These are phyloP conservation scores for Nicotiana rustica DNA, from an alignment of 305 asterid genomes.

Conservation along the genomic window DNA sequence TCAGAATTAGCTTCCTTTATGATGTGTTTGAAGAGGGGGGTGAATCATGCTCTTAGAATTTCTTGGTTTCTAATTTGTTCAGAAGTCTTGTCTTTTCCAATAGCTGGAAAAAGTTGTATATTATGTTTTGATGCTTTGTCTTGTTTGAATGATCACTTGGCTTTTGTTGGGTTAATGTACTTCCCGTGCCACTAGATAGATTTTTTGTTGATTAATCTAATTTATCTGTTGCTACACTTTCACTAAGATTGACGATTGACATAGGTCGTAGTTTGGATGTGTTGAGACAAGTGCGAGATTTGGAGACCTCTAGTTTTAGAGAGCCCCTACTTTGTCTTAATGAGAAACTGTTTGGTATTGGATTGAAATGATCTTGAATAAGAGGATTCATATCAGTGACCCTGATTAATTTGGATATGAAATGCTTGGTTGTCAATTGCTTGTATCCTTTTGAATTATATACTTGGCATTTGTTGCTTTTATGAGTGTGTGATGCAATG, in stretches of 20 bases:
- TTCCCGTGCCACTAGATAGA: neutral
- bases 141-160: neutral
- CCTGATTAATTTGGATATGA: neutral
- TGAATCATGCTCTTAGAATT: neutral
- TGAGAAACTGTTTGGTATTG: neutral
- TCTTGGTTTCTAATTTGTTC: neutral
- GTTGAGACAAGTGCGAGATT: neutral
- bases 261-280: neutral
- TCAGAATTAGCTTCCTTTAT: neutral
- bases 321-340: slow-evolving; percentile 15
- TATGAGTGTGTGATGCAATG: neutral
- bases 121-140: neutral
- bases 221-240: neutral
- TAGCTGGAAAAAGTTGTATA: neutral
- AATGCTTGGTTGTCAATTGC: neutral
- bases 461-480: neutral
- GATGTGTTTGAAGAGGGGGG: neutral
- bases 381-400: neutral
- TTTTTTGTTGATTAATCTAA: neutral
- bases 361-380: neutral
- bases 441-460: neutral
- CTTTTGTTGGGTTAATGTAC: neutral
- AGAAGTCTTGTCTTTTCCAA: neutral
- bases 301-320: neutral
- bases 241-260: neutral